Evolutionary conservation across 1,284 basidiomycete genomes (phyloP).

Genomic region (Volvariella surrecta): DNA sequence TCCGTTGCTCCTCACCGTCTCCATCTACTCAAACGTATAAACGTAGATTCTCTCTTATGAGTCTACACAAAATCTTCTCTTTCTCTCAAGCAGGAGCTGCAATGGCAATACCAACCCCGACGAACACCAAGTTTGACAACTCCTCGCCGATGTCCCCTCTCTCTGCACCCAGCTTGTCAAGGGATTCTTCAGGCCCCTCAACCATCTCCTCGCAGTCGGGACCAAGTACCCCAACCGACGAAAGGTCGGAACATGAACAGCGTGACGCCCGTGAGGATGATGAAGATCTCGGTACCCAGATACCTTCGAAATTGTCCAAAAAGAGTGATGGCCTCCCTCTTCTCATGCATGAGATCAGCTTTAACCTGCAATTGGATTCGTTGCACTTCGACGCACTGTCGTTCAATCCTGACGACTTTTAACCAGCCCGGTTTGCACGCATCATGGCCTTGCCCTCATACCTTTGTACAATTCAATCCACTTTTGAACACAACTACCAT

Average conservation of each 20-base stretch:
- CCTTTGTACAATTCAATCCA: not conserved
- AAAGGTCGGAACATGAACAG: conserved; percentile 6
- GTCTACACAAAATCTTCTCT: conserved; percentile 27
- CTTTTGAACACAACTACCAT: not conserved
- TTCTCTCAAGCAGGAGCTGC: conserved; percentile 13
- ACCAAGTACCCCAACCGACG: conserved; percentile 20
- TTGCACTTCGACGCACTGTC: conserved; percentile 60
- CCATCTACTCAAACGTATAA: conserved; percentile 19
- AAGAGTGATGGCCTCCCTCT: conserved; percentile 8
- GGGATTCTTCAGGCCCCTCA: conserved; percentile 17
- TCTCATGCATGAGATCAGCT: conserved; percentile 24
- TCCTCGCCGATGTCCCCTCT: conserved; percentile 7
- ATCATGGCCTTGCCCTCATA: not conserved
- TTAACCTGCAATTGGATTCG: conserved; percentile 61
- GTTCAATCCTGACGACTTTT: conserved; percentile 21
- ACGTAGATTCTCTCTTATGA: conserved; percentile 29
- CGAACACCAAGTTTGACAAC: conserved; percentile 2
- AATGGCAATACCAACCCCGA: conserved; percentile 7
- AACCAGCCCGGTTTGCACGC: not conserved
- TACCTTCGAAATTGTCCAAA: not conserved
- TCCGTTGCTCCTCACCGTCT: conserved; percentile 26
- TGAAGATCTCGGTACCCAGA: not conserved
- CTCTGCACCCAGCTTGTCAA: conserved; percentile 14
- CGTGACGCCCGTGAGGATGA: not conserved
- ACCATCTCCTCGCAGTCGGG: conserved; percentile 14